Evolutionary conservation across 108 stramenopile genomes (phyloP), one percentile per base, ranked within the genome.

Genomic region (Mediolabrus comicus): DNA sequence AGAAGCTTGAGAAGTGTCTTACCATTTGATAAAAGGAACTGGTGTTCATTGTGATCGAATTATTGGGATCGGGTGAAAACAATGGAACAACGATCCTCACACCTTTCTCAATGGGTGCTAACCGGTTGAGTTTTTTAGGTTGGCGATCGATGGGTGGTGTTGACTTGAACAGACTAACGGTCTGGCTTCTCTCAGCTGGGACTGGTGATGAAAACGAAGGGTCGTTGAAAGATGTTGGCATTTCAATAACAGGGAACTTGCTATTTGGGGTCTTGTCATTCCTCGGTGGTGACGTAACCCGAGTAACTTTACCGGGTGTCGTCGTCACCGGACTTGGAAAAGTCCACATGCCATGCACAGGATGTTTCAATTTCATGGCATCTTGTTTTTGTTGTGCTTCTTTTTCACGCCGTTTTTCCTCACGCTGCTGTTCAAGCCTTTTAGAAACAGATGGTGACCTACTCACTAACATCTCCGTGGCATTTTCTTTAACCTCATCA

Each of bases 61-160:
- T 38, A 69, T 68, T 35, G 38, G 34, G 33, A 53, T 81, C 57
- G 3, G 73, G 59, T n/a, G 94, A 83, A 33, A 90, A 81, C 43
- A 95, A 53, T 14, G 94, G 94, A 16, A 92, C 91, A 32, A 85
- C 84, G 24, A 95, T 86, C 72, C 92, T 95, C 5, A 89, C 85
- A 38, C 93, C 72, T 60, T 78, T 82, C 46, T 73, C 65, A 41
- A 72, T 66, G 2, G 65, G 75, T 28, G 80, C 29, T 2, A 74
- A 75, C 25, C 73, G 53, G 11, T 31, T 24, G 46, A 24, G 2
- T 9, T 22, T 17, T 49, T 43, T 17, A 2, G n/a, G 17, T 43
- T 43, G 41, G 19, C n/a, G 16, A 1, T 43, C 41, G 16, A 43
- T 19, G 41, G 41, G 19, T 17, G 46, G 5, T 49, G 19, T 14